Evolutionary conservation across 371 early-diverging fungal genomes (phyloP).

Genomic region (Fennellomyces sp.): DNA sequence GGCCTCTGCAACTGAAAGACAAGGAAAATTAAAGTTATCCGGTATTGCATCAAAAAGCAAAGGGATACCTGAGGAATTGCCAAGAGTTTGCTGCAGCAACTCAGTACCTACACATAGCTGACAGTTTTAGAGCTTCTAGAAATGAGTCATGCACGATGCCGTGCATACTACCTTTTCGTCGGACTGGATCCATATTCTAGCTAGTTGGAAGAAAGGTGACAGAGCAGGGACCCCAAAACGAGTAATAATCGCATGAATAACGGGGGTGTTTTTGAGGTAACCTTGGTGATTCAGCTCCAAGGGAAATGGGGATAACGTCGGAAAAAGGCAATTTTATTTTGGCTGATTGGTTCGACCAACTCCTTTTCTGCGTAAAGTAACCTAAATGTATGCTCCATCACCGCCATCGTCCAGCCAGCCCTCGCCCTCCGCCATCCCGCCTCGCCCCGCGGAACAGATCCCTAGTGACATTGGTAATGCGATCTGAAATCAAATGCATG

Average conservation of each 20-base stretch:
- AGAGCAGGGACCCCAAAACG: neutral
- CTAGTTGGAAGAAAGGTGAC: neutral
- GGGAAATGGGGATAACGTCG: neutral
- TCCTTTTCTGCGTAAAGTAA: no score
- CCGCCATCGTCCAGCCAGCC: neutral
- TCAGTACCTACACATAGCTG: constrained; percentile 4
- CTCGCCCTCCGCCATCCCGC: no score
- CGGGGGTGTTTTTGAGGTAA: neutral
- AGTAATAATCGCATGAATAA: neutral
- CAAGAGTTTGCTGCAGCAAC: constrained; percentile 11
- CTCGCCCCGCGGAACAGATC: neutral
- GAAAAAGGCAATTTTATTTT: neutral
- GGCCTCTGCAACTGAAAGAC: constrained; percentile 9
- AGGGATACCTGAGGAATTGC: neutral
- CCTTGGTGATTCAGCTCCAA: no score
- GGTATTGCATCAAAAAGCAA: neutral
- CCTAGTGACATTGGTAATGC: constrained; percentile 5
- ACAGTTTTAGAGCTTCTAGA: neutral
- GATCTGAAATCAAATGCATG: neutral
- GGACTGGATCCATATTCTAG: constrained; percentile 4
- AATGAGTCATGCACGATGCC: neutral
- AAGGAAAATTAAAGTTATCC: neutral
- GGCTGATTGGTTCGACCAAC: no score
- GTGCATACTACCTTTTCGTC: constrained; percentile 10
- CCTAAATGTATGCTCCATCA: no score